Evolutionary conservation across 345 rosid species (phyloP).

Genomic region (Pistacia integerrima): DNA sequence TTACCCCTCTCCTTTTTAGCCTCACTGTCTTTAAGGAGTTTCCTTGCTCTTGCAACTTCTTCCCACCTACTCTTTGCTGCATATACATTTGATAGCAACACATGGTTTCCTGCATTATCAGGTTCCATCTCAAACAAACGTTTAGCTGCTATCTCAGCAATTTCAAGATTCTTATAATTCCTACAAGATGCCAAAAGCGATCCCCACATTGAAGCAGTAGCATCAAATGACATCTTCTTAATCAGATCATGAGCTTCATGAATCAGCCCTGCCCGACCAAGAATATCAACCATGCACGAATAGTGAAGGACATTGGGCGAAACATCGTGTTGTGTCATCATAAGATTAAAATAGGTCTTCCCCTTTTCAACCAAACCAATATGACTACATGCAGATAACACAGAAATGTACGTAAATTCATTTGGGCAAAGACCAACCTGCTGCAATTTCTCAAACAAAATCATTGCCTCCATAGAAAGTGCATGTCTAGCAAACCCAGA

Average conservation of each 20-base stretch:
- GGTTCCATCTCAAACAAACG: conserved; percentile 72
- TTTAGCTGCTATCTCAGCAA: conserved; percentile 73
- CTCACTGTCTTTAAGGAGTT: conserved; percentile 51
- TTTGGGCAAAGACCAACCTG: conserved; percentile 60
- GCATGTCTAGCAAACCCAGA: conserved; percentile 78
- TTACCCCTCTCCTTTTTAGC: conserved; percentile 66
- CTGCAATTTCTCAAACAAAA: conserved; percentile 87
- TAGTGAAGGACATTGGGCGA: conserved; percentile 65
- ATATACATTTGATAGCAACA: conserved; percentile 63
- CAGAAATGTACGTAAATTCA: conserved; percentile 64
- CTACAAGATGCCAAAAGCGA: conserved; percentile 79
- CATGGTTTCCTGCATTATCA: conserved; percentile 75
- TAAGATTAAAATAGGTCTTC: conserved; percentile 52
- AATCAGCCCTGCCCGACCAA: conserved; percentile 63
- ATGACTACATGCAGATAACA: conserved; percentile 81
- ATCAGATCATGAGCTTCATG: conserved; percentile 67
- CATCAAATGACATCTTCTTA: conserved; percentile 58
- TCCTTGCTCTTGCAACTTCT: conserved; percentile 60
- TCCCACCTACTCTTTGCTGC: conserved; percentile 66
- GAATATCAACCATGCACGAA: conserved; percentile 90
- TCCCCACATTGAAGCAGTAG: conserved; percentile 82
- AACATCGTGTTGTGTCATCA: conserved; percentile 50
- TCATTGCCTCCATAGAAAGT: conserved; percentile 58
- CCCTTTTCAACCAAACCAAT: conserved; percentile 71
- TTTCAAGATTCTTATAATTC: conserved; percentile 51